phyloP scores from a whole-genome alignment of 1,284 basidiomycete genomes.

The Wallemia mellicola region DNA sequence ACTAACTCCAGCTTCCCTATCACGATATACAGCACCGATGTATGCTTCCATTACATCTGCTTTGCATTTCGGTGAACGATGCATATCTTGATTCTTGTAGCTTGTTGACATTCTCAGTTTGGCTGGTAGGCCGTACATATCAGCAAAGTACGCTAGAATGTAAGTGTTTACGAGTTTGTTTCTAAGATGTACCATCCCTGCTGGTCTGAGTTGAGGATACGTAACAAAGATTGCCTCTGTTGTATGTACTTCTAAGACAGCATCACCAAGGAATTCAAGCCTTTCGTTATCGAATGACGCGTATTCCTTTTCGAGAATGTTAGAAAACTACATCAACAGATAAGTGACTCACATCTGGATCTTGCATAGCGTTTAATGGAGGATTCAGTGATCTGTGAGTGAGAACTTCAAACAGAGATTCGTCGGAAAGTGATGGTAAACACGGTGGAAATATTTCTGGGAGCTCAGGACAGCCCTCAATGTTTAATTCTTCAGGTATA shows the following conservation, averaged over 20 bases:
- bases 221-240: not conserved
- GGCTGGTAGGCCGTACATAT: not conserved
- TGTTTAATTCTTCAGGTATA: not conserved
- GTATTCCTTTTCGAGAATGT: not conserved
- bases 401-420: not conserved
- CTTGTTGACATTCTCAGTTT: not conserved
- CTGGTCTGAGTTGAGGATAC: not conserved
- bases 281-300: not conserved
- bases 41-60: not conserved
- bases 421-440: not conserved
- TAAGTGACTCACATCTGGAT: not conserved
- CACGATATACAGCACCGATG: not conserved
- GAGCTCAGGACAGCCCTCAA: not conserved
- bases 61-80: not conserved
- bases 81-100: not conserved
- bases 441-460: not conserved
- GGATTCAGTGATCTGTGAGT: not conserved
- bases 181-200: not conserved
- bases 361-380: not conserved
- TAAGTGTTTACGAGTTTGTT: not conserved
- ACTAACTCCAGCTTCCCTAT: not conserved
- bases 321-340: not conserved
- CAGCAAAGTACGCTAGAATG: not conserved
- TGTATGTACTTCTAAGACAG: not conserved
- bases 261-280: not conserved